A percentile compares a stretch with the other conserved stretches of the same genome.
phyloP scores from a whole-genome alignment of 1,284 basidiomycete genomes.

The Mycena sp. region DNA sequence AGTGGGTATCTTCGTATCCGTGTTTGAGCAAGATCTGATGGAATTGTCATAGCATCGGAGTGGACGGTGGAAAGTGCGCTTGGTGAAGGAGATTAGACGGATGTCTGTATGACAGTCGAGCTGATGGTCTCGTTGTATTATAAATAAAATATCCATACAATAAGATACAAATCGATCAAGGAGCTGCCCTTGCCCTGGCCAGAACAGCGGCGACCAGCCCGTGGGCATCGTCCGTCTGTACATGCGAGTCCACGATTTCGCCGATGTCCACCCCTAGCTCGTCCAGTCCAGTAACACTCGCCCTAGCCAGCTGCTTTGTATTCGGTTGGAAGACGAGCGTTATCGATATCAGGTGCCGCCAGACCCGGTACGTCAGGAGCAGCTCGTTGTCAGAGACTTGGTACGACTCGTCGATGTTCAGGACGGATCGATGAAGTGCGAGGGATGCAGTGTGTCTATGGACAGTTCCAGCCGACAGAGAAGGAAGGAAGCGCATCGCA shows the following conservation, averaged over 20 bases:
- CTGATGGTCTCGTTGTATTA: no score
- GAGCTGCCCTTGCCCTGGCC: slow-evolving; percentile 37
- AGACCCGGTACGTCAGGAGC: slow-evolving; percentile 69
- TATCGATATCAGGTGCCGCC: slow-evolving; percentile 52
- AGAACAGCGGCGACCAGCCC: slow-evolving; percentile 76
- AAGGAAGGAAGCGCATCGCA: slow-evolving; percentile 30
- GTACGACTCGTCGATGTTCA: slow-evolving; percentile 67
- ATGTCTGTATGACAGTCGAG: no score
- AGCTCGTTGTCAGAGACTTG: slow-evolving; percentile 79
- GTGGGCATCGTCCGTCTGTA: slow-evolving; percentile 75
- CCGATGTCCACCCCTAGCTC: slow-evolving; percentile 61
- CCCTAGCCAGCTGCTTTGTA: slow-evolving; percentile 68
- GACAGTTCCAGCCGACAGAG: slow-evolving; percentile 4
- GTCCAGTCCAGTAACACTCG: slow-evolving; percentile 60
- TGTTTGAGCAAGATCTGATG: neutral
- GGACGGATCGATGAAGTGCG: slow-evolving; percentile 67
- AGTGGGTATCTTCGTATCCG: slow-evolving; percentile 55
- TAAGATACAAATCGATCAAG: slow-evolving; percentile 2
- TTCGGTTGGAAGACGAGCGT: slow-evolving; percentile 74
- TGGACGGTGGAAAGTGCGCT: slow-evolving; percentile 30
- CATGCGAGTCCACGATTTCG: slow-evolving; percentile 69
- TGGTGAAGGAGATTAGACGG: slow-evolving; percentile 17
- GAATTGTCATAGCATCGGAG: slow-evolving; percentile 23
- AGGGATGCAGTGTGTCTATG: slow-evolving; percentile 76
- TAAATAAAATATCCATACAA: no score